phyloP scores from a whole-genome alignment of 352 stramenopile genomes.

The Pseudoperonospora humuli region DNA sequence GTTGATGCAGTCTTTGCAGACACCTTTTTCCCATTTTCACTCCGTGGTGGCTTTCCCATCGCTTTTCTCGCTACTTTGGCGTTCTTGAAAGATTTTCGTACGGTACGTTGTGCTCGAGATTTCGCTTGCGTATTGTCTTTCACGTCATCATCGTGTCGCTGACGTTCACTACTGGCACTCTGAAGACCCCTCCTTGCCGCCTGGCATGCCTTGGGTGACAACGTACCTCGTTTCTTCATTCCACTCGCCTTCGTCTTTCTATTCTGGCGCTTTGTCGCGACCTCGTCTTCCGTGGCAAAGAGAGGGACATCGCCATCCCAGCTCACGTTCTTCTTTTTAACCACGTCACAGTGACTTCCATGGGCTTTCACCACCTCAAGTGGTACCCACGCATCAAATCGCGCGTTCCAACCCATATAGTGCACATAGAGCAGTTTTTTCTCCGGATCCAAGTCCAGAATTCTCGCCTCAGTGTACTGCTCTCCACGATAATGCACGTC shows the following conservation, averaged over 20 bases:
- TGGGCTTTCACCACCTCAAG: conserved; percentile 41
- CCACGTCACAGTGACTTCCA: conserved; percentile 25
- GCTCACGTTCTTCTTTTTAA: conserved; percentile 27
- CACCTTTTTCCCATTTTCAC: no score
- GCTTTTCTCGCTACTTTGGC: conserved; percentile 11
- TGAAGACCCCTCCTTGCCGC: conserved; percentile 9
- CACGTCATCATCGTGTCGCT: conserved; percentile 10
- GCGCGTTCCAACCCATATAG: conserved; percentile 72
- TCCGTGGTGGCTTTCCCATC: no score
- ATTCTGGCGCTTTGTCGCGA: not conserved
- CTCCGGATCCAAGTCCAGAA: conserved; percentile 36
- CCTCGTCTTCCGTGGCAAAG: conserved; percentile 20
- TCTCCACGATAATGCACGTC: conserved; percentile 50
- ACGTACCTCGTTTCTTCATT: conserved; percentile 2
- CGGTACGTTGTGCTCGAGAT: not conserved
- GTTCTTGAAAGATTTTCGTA: conserved; percentile 11
- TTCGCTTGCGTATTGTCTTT: no score
- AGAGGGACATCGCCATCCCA: conserved; percentile 50
- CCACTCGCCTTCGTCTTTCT: conserved; percentile 8
- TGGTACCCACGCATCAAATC: conserved; percentile 58
- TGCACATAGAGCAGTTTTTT: conserved; percentile 45
- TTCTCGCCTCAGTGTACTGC: conserved; percentile 54
- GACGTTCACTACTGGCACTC: conserved; percentile 6
- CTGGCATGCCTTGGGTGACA: conserved; percentile 6
- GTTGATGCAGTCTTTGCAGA: conserved; percentile 7